Conservation (phyloP, 345 rosid species). For the Eucalyptus victrix region DNA sequence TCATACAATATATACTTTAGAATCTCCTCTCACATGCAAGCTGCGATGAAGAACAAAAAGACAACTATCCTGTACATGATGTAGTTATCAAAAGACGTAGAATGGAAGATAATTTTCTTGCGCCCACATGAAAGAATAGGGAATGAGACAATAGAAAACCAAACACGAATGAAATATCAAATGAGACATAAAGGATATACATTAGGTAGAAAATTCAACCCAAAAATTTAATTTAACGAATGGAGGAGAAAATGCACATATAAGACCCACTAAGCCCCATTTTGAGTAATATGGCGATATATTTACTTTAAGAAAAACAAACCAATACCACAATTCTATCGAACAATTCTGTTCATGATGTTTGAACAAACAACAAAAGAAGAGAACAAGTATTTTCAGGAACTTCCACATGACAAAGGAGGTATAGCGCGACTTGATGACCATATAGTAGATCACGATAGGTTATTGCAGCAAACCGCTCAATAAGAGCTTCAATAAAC, state of each 20-base stretch:
- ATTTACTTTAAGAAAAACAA: not conserved
- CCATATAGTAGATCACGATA: slow-evolving; percentile 61
- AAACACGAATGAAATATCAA: not conserved
- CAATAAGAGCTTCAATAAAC: slow-evolving; percentile 62
- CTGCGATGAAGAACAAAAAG: not conserved
- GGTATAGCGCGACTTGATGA: slow-evolving; percentile 61
- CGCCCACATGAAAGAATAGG: not conserved
- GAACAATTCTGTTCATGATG: not conserved
- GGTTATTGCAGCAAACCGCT: slow-evolving; percentile 69
- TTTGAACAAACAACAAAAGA: not conserved
- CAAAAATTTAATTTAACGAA: not conserved
- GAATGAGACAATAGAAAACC: not conserved
- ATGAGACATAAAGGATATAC: not conserved
- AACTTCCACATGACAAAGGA: slow-evolving; percentile 56
- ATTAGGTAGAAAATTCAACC: not conserved
- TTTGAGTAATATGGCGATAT: not conserved
- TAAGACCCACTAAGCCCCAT: not conserved
- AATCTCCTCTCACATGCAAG: not conserved
- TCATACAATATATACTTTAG: no score
- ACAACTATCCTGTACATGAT: not conserved
- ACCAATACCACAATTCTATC: not conserved
- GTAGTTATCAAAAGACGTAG: not conserved
- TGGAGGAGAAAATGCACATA: not conserved
- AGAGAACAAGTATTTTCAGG: not conserved
- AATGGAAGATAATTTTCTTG: not conserved